These are phyloP conservation scores for Coemansia sp. DNA, from an alignment of 192 early-diverging fungal species.

Conservation along the genomic window DNA sequence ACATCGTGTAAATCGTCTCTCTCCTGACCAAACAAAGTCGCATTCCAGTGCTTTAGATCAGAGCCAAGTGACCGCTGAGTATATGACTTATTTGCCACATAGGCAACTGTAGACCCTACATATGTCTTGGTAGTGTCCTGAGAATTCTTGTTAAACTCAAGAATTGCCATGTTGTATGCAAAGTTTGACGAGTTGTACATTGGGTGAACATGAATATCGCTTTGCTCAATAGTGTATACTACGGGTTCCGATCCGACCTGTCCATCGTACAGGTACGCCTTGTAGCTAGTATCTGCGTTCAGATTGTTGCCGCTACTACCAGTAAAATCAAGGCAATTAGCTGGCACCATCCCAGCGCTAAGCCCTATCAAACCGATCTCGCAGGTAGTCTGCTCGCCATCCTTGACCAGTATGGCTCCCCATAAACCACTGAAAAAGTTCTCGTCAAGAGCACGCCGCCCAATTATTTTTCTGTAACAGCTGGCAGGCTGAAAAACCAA, in stretches of 20 bases:
- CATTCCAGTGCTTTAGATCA: neutral
- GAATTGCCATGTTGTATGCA: neutral
- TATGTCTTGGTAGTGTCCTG: neutral
- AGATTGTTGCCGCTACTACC: neutral
- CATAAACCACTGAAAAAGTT: no score
- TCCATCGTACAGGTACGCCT: neutral
- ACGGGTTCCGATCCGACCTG: neutral
- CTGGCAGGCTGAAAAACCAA: no score
- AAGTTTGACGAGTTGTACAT: neutral
- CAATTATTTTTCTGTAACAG: no score
- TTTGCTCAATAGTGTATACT: neutral
- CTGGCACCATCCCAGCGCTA: neutral
- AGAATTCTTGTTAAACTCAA: neutral
- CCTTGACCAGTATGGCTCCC: neutral
- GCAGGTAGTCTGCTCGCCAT: neutral
- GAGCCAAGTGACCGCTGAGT: neutral
- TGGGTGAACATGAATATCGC: neutral
- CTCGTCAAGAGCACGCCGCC: no score
- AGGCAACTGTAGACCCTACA: neutral
- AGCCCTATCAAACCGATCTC: neutral
- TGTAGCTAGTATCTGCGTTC: neutral
- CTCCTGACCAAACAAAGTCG: no score
- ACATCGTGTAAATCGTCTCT: no score
- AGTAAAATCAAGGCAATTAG: neutral
- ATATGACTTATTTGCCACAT: neutral